Evolutionary conservation across 345 rosid genomes (phyloP), one percentile per base, ranked within the genome.

Genomic region (Eucalyptus pauciflora): DNA sequence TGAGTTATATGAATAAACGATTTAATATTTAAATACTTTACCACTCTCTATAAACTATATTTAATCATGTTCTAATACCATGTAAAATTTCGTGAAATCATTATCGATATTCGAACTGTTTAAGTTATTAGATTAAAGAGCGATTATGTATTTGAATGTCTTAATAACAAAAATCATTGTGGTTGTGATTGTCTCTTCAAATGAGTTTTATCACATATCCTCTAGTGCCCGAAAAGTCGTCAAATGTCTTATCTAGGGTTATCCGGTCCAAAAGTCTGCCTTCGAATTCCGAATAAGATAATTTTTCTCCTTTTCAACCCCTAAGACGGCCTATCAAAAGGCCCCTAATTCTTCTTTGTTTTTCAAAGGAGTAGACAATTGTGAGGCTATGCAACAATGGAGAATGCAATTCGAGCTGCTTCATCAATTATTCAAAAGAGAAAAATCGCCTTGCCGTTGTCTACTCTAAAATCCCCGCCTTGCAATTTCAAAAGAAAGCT

Each of bases 61-160:
- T 52, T 20, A 52, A 18, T 5, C 58, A 24, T 1, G 0, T 52
- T 52, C 13, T 11, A 1, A 41, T 76, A 43, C 5, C 15, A 17
- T 41, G 4, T 41, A 41, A 37, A 69, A 10, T 10, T 20, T 22
- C 41, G 2, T 41, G 2, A 11, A 22, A 76, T 0, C 29, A 10
- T 1, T 6, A 10, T 1, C 0, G 0, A 3, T 6, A 8, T 20
- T 37, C 4, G 1, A 41, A 41, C 1, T 31, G 3, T 33, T 69
- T 17, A 33, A 20, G 2, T 25, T 0, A 7, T 76, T 17, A 10
- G 3, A 76, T 76, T 76, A 6, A 37, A 1, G 8, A 7, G 5
- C 2, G 22, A 71, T 5, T 37, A 0, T 33, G 10, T 64, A 14
- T 18, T 64, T n/a, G 8, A n/a, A 15, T 56, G 14, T 31, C 11